Evolutionary conservation across 345 rosid genomes (phyloP).

Genomic region (Schrenkiella parvula): DNA sequence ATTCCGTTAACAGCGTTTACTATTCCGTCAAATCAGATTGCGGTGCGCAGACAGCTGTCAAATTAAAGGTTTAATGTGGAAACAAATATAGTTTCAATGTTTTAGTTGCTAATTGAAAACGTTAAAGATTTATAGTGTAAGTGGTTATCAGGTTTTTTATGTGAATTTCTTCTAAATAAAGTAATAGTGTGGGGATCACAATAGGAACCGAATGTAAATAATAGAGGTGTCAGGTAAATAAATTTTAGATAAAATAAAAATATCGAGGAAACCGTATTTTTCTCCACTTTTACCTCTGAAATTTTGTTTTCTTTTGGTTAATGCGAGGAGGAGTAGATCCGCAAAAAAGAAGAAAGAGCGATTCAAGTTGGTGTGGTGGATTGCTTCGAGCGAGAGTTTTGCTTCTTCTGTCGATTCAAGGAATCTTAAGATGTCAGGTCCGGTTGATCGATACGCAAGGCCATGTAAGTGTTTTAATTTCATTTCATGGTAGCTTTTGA

Average conservation of each 20-base stretch:
- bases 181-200: slow-evolving; percentile 17
- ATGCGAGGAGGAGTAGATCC: slow-evolving; percentile 22
- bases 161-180: too few species aligned
- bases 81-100: too few species aligned
- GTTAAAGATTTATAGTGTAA: too few species aligned
- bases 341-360: not conserved
- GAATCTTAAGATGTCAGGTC: slow-evolving; percentile 74
- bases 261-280: too few species aligned
- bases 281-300: slow-evolving; percentile 21
- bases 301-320: not conserved
- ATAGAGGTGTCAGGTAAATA: not conserved
- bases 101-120: too few species aligned
- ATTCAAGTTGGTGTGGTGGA: not conserved
- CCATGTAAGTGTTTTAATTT: slow-evolving; percentile 64
- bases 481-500: not conserved
- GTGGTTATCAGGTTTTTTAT: too few species aligned
- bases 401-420: not conserved
- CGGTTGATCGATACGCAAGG: slow-evolving; percentile 87
- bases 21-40: too few species aligned
- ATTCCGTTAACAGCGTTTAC: too few species aligned
- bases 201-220: not conserved
- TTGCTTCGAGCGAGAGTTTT: slow-evolving; percentile 21
- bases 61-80: too few species aligned
- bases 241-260: not conserved
- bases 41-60: too few species aligned